A percentile compares a stretch with the other conserved stretches of the same genome.
Evolutionary conservation across 2,329 filamentous ascomycete species (phyloP).

Genomic region (Truncatella angustata): DNA sequence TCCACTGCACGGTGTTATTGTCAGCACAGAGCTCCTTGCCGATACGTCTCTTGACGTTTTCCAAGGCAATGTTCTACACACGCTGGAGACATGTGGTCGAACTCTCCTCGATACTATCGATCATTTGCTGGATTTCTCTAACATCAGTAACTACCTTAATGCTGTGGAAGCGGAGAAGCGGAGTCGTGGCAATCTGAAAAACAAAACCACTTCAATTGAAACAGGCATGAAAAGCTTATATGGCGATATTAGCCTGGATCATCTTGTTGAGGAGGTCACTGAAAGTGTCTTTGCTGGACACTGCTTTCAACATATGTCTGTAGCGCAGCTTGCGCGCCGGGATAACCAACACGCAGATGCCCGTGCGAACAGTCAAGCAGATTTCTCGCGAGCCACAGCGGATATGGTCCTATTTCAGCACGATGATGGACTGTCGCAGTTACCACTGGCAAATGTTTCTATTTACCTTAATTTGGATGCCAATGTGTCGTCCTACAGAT

Average conservation of each 20-base stretch:
- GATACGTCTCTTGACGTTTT: slow-evolving; percentile 46
- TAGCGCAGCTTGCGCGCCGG: not conserved
- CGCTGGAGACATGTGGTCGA: slow-evolving; percentile 48
- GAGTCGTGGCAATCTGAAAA: slow-evolving; percentile 11
- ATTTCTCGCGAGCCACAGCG: not conserved
- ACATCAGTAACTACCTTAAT: slow-evolving; percentile 45
- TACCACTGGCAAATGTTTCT: slow-evolving; percentile 26
- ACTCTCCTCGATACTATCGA: slow-evolving; percentile 55
- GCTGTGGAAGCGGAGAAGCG: too few relatives aligned
- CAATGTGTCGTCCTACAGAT: slow-evolving; percentile 44
- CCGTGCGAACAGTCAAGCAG: not conserved
- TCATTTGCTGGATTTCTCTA: slow-evolving; percentile 52
- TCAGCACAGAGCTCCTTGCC: slow-evolving; percentile 50
- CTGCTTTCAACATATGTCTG: slow-evolving; percentile 25
- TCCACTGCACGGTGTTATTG: slow-evolving; percentile 58
- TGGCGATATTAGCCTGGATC: slow-evolving; percentile 33
- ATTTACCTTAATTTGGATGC: slow-evolving; percentile 52
- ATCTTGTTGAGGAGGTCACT: slow-evolving; percentile 43
- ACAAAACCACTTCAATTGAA: slow-evolving; percentile 13
- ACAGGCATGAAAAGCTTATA: slow-evolving; percentile 21
- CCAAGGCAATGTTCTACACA: slow-evolving; percentile 46
- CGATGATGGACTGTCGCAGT: not conserved
- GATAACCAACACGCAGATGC: not conserved
- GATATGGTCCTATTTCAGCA: not conserved
- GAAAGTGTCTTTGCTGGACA: slow-evolving; percentile 47